Evolutionary conservation across 768 basidiomycete species (phyloP).

Genomic region (Dentipellis sp.): DNA sequence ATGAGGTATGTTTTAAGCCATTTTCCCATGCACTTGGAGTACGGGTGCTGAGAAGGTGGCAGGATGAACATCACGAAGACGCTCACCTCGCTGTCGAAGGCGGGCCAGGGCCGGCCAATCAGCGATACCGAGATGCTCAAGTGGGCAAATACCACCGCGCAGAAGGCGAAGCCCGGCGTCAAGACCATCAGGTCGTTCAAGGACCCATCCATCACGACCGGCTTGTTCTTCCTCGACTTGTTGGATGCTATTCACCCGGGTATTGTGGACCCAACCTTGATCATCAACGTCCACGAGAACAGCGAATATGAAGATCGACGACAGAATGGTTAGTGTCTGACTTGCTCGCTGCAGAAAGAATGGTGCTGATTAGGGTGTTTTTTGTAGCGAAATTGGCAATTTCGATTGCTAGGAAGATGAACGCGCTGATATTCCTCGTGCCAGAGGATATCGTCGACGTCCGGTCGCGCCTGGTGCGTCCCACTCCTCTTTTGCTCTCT

Average conservation of each 20-base stretch:
- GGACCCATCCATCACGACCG: constrained; percentile 83
- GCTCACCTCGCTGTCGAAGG: constrained; percentile 61
- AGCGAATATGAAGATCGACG: constrained; percentile 82
- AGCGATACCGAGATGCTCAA: constrained; percentile 90
- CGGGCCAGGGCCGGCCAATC: constrained; percentile 69
- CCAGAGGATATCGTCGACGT: constrained; percentile 97
- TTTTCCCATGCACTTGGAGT: neutral
- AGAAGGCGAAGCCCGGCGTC: constrained; percentile 50
- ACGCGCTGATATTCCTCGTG: constrained; percentile 90
- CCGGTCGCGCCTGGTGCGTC: constrained; percentile 68
- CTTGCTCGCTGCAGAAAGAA: neutral
- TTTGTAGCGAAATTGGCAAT: constrained; percentile 86
- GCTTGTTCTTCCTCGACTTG: constrained; percentile 87
- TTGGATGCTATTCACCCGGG: constrained; percentile 88
- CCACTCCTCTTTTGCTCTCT: neutral
- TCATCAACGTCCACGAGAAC: constrained; percentile 47
- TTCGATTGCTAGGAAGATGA: constrained; percentile 98
- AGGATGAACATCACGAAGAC: constrained; percentile 90
- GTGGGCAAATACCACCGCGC: constrained; percentile 91
- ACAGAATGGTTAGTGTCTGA: constrained; percentile 65
- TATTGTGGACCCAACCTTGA: constrained; percentile 84
- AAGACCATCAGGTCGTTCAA: constrained; percentile 85
- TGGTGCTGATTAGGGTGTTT: neutral
- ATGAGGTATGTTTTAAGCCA: constrained; percentile 55
- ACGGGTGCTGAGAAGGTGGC: neutral